Base-by-base conservation (phyloP, 192 early-diverging fungal genomes). In the Umbelopsis isabellina region DNA sequence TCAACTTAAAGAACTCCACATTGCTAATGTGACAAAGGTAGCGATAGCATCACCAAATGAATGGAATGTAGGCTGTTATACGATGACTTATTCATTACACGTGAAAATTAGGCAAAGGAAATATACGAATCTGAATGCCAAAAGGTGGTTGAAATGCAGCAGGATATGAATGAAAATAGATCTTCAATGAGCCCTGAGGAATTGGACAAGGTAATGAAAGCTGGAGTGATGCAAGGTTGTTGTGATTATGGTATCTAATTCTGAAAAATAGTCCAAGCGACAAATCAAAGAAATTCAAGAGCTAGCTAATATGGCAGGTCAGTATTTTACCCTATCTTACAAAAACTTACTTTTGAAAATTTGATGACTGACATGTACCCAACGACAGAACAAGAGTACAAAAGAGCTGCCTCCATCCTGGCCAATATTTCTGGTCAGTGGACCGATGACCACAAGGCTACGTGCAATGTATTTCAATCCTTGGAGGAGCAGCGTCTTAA, bases 401-500 rank as follows among this genome's bases (percentile, higher is more conserved):
- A 75, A 48, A 68, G 77, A 33, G 75, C 78, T 50, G 71, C 80
- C 46, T 77, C 81, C 0, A 71, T 69, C 13, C 33, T 78, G 21
- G 72, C 72, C 15, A 70, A 69, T 13, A 74, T 79, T 12, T 82
- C 76, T 15, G 71, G 83, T 41, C 81, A 75, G 21, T 88, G 86
- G 86, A 79, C 79, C 4, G 33, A 75, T 0, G 83, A 88, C 30
- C 86, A 85, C 82, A 72, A 64, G 22, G 46, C 46, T 2, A 73
- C 78, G 0, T 82, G 85, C 55, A 77, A 86, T 75, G 73, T 77
- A 73, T 87, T 82, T 20, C 86, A 87, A 79, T 23, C 81, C 9
- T 66, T 93, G 41, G 91, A 93, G 78, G 90, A 92, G 73, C 84
- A 91, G 55, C 79, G 90, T 46, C 80, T 93, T 6, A 83, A 88